phyloP scores from a whole-genome alignment of 495 filamentous ascomycete genomes.

The Daldinia bambusicola region DNA sequence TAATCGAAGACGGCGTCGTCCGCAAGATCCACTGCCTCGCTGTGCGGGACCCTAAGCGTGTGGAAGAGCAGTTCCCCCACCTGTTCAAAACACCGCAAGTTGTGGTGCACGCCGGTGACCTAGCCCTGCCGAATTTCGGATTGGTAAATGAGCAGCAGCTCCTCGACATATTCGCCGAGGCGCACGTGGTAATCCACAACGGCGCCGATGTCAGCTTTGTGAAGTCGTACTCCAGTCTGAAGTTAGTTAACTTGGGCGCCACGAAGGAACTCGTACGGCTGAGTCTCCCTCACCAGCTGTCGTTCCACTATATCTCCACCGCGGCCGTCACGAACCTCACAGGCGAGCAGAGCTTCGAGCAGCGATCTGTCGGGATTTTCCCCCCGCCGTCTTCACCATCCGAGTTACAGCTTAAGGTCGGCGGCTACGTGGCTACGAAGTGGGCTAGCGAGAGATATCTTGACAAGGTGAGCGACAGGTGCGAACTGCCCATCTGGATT shows the following conservation, averaged over 20 bases:
- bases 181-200: constrained; percentile 62
- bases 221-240: constrained; percentile 58
- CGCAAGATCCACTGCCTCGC: constrained; percentile 38
- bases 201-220: constrained; percentile 63
- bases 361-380: neutral
- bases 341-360: neutral
- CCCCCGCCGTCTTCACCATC: constrained; percentile 13
- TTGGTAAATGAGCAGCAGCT: constrained; percentile 43
- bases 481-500: constrained; percentile 47
- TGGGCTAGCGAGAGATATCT: constrained; percentile 66
- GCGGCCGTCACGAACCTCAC: constrained; percentile 22
- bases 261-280: constrained; percentile 57
- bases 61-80: no score
- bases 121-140: constrained; percentile 55
- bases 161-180: constrained; percentile 43
- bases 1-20: constrained; percentile 15
- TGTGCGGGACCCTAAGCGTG: neutral
- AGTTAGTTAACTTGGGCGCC: constrained; percentile 54
- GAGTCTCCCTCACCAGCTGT: constrained; percentile 48
- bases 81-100: constrained; percentile 43
- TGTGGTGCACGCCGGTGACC: constrained; percentile 52
- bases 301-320: constrained; percentile 63
- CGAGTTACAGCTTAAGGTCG: constrained; percentile 35
- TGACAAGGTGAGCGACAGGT: constrained; percentile 47
- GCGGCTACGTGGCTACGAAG: constrained; percentile 61